Percentiles rank a stretch among this genome's conserved stretches.
These are phyloP conservation scores for Aspergillus niger DNA, from an alignment of 2,329 filamentous ascomycete species.

Conservation along the genomic window DNA sequence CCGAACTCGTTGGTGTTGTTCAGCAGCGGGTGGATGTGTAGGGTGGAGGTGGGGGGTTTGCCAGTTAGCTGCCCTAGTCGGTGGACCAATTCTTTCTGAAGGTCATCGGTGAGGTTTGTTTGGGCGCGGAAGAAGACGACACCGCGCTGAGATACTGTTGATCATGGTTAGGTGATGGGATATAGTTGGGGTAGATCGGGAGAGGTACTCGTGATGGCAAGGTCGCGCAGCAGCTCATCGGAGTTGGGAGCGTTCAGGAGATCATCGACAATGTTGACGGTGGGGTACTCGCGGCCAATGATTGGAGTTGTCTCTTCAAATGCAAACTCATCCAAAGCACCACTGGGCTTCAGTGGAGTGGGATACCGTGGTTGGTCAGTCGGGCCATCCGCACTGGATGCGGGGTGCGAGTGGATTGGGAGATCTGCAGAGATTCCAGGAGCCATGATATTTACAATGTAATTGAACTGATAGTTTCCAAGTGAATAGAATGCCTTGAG, in stretches of 20 bases:
- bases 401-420: conserved; percentile 5
- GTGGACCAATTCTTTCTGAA: conserved; percentile 66
- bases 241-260: conserved; percentile 62
- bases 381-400: neutral
- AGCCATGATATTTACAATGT: neutral
- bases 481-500: too few species aligned
- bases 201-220: conserved; percentile 64
- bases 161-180: neutral
- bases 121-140: conserved; percentile 72
- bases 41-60: conserved; percentile 57
- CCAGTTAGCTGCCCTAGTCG: conserved; percentile 62
- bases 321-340: conserved; percentile 43
- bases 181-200: neutral
- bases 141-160: conserved; percentile 64
- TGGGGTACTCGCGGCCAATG: conserved; percentile 46
- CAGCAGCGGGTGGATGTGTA: conserved; percentile 63
- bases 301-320: conserved; percentile 46
- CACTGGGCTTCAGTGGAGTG: conserved; percentile 34
- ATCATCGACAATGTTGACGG: conserved; percentile 49
- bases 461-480: neutral
- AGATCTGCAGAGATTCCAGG: neutral
- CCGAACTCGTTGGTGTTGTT: conserved; percentile 60
- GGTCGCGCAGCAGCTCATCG: conserved; percentile 64
- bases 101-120: conserved; percentile 59
- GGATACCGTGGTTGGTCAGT: conserved; percentile 15